Base-by-base conservation (phyloP, 2,329 filamentous ascomycete species). In the Claviceps sp. region DNA sequence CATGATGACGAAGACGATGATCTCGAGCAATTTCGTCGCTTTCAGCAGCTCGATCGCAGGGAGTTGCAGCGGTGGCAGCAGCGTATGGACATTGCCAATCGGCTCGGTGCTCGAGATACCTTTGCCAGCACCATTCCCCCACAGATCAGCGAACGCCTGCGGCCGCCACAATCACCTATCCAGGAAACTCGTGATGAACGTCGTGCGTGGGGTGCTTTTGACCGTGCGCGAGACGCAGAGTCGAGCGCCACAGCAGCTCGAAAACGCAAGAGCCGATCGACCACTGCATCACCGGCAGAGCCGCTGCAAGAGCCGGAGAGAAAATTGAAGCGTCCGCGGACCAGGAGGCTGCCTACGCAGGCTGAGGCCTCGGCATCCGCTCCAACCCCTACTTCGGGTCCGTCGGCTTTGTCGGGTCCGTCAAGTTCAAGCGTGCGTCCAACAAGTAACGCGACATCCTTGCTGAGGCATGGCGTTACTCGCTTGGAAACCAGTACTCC, bases 201-300 rank as follows among this genome's bases (percentile, higher is more conserved):
- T 50, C 77, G 82, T 53, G 88, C 91, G 4, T 96, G 91, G 93
- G 88, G 89, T 55, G 88, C 86, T 20, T 83, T 97, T 56, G 90
- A 96, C 59, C 86, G 84, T 64, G 89, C 87, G 44, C 79, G 88
- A 56, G 84, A 90, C 54, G 76, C 79, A 17, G 77, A 85, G 56
- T 67, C 75, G 29, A 66, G 61, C 49, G 68, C 77, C 43, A 75
- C 71, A 55, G 47, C 44, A 11, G 71, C 73, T 49, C 81, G 86
- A 53, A 89, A 95, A 69, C 81, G 89, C 50, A 93, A 88, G 62
- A 71, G 75, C 7, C 73, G 76, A 40, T 94, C 88, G 3, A 72
- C 77, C 2, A 86, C 84, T 13, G 77, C 78, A 11, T 90, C 88
- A 6, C 86, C 86, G 2, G 73, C 73, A 5, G 86, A 88, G 57